A percentile compares a stretch with the other conserved stretches of the same genome.
Evolutionary conservation across 2,329 filamentous ascomycete species (phyloP).

Genomic region (Penicillium aurantiogriseum): DNA sequence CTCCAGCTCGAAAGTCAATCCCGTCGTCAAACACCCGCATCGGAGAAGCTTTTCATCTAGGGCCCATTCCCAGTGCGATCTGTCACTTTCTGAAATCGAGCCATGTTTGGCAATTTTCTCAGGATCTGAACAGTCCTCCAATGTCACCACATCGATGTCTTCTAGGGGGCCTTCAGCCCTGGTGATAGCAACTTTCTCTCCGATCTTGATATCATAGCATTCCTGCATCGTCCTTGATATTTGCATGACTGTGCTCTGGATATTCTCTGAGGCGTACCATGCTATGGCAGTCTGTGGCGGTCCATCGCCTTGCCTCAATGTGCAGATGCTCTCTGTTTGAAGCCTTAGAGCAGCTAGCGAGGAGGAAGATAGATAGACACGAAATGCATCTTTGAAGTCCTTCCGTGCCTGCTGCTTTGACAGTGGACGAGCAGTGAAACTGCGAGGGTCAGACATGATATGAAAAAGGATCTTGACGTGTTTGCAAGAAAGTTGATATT

Average conservation of each 20-base stretch:
- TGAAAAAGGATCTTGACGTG: neutral
- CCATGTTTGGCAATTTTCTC: conserved; percentile 39
- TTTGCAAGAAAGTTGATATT: neutral
- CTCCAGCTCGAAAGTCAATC: conserved; percentile 66
- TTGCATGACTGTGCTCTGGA: conserved; percentile 67
- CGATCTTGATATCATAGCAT: conserved; percentile 68
- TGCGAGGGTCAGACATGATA: conserved; percentile 40
- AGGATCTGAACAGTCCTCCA: conserved; percentile 58
- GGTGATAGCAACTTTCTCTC: conserved; percentile 65
- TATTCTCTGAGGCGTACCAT: conserved; percentile 61
- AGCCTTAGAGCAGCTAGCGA: conserved; percentile 57
- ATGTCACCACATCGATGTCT: conserved; percentile 57
- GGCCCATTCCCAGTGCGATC: conserved; percentile 50
- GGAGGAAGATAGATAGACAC: conserved; percentile 57
- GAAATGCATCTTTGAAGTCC: conserved; percentile 57
- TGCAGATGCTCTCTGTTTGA: conserved; percentile 59
- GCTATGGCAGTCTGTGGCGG: conserved; percentile 58
- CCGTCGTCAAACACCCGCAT: conserved; percentile 67
- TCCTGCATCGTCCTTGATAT: conserved; percentile 73
- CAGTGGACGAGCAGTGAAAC: conserved; percentile 56
- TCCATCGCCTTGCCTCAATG: conserved; percentile 36
- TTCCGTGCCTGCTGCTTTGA: conserved; percentile 48
- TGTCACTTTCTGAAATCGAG: conserved; percentile 37
- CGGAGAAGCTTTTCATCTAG: conserved; percentile 47
- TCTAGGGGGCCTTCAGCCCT: conserved; percentile 52